phyloP scores from a whole-genome alignment of 352 stramenopile species.

The Pythium monospermum region DNA sequence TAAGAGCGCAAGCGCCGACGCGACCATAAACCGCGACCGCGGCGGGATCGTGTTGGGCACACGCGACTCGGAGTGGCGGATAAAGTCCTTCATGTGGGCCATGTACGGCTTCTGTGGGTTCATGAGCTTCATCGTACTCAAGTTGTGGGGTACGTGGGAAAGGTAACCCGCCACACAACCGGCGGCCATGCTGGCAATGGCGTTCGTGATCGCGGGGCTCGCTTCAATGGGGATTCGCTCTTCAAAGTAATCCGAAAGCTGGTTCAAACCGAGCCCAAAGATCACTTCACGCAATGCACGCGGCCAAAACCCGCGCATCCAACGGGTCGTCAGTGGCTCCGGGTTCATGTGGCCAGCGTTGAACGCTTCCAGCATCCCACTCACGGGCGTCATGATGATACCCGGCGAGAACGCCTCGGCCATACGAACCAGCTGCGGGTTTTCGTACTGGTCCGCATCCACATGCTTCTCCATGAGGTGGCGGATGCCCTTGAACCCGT shows the following conservation, averaged over 20 bases:
- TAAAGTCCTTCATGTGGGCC: conserved; percentile 82
- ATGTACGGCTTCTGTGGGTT: conserved; percentile 86
- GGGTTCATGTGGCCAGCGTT: conserved; percentile 93
- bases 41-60: conserved; percentile 74
- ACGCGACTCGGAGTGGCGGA: conserved; percentile 74
- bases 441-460: conserved; percentile 76
- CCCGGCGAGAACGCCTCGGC: conserved; percentile 80
- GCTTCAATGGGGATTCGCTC: conserved; percentile 75
- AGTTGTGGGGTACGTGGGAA: conserved; percentile 93
- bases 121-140: conserved; percentile 95
- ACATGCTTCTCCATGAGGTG: conserved; percentile 85
- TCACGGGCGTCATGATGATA: conserved; percentile 92
- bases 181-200: conserved; percentile 80
- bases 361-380: conserved; percentile 88
- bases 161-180: conserved; percentile 92
- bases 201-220: conserved; percentile 82
- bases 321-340: conserved; percentile 81
- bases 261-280: conserved; percentile 92
- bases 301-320: conserved; percentile 86
- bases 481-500: conserved; percentile 90
- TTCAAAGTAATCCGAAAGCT: conserved; percentile 93
- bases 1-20: conserved; percentile 73
- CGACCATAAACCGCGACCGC: conserved; percentile 55
- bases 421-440: conserved; percentile 74
- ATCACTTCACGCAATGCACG: conserved; percentile 89